phyloP scores from a whole-genome alignment of 2,329 filamentous ascomycete genomes.

The Aurifilum marmelostoma region DNA sequence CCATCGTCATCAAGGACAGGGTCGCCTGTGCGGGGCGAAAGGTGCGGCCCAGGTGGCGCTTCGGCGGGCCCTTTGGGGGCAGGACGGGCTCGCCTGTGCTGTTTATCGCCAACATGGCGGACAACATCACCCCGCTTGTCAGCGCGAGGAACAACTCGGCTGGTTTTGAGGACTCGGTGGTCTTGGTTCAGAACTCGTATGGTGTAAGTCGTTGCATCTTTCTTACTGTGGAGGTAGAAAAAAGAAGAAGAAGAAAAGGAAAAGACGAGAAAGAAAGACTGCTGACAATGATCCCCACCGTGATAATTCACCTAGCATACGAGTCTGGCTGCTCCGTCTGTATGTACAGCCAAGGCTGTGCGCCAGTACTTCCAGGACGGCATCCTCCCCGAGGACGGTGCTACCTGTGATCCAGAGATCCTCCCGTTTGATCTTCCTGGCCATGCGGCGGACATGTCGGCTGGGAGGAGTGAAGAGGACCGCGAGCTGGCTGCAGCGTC shows the following conservation, averaged over 20 bases:
- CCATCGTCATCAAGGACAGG: constrained; percentile 46
- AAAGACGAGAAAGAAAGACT: neutral
- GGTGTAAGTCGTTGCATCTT: constrained; percentile 44
- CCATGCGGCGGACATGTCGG: neutral
- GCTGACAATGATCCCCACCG: neutral
- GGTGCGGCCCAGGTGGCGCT: constrained; percentile 45
- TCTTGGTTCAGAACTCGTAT: constrained; percentile 54
- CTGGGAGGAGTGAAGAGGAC: constrained; percentile 2
- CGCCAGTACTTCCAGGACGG: constrained; percentile 51
- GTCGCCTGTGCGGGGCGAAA: constrained; percentile 45
- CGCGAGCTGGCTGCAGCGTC: constrained; percentile 24
- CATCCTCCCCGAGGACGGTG: constrained; percentile 46
- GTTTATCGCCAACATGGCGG: constrained; percentile 47
- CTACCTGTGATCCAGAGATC: constrained; percentile 51
- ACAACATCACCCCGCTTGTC: constrained; percentile 51
- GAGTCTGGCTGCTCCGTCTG: constrained; percentile 47
- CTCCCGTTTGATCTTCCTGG: constrained; percentile 44
- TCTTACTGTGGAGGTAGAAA: no score
- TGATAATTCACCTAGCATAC: constrained; percentile 48
- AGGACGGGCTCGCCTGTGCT: constrained; percentile 47
- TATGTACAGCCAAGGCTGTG: constrained; percentile 48
- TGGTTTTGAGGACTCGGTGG: constrained; percentile 48
- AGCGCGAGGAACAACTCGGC: constrained; percentile 48
- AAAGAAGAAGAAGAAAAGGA: no score
- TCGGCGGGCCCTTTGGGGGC: constrained; percentile 37